These are phyloP conservation scores for Spergularia marina DNA, from an alignment of 148 eudicot species.

Conservation along the genomic window DNA sequence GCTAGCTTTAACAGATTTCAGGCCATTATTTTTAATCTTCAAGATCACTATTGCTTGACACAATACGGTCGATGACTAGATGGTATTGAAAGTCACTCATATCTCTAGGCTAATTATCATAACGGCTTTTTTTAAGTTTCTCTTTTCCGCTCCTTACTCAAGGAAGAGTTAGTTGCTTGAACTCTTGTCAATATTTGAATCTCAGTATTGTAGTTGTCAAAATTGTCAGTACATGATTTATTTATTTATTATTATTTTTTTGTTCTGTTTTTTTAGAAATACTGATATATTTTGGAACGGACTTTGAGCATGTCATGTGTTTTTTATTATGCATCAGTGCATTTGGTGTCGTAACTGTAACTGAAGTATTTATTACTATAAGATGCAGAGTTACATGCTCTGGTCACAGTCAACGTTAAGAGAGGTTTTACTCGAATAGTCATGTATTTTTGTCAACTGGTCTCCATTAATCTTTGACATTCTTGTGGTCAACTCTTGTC, in stretches of 20 bases:
- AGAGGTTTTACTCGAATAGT: background rate
- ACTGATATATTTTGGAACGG: background rate
- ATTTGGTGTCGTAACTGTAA: background rate
- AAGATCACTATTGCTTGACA: background rate
- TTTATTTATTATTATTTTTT: too few relatives aligned
- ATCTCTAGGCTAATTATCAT: background rate
- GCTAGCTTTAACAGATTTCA: background rate
- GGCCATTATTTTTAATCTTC: background rate
- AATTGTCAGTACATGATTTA: too few relatives aligned
- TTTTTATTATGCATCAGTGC: background rate
- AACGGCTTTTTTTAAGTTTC: too few relatives aligned
- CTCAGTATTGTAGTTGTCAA: too few relatives aligned
- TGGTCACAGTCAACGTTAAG: too few relatives aligned
- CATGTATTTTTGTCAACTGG: conserved; percentile 2
- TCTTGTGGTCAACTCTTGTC: conserved; percentile 12
- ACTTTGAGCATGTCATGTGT: background rate
- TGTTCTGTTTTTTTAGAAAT: background rate
- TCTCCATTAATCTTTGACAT: conserved; percentile 9
- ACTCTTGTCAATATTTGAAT: too few relatives aligned
- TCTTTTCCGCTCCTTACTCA: background rate
- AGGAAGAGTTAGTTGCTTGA: background rate
- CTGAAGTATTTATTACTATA: background rate
- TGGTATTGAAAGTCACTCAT: background rate
- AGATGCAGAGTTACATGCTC: background rate
- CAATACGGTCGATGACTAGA: background rate